Percentiles rank a stretch among this genome's conserved stretches.
Evolutionary conservation across 306 rosid species (phyloP).

Genomic region (Cucurbita pepo): DNA sequence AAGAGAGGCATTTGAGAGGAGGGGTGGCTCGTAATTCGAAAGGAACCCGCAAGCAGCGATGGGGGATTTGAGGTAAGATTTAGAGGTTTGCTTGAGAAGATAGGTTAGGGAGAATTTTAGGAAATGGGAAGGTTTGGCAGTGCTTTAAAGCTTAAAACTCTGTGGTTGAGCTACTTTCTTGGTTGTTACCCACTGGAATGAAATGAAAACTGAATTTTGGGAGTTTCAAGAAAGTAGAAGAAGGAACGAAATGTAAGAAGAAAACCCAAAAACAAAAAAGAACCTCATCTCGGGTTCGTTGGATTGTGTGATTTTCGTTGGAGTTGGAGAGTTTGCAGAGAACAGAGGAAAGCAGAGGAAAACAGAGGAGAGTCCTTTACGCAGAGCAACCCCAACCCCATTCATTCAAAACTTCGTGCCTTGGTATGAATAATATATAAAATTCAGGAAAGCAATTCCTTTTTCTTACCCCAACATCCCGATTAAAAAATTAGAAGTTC

Average conservation of each 20-base stretch:
- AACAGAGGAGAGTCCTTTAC: no score
- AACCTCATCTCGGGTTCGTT: neutral
- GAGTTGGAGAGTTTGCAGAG: neutral
- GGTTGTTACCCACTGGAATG: neutral
- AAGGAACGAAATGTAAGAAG: neutral
- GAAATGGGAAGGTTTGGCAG: constrained; percentile 4
- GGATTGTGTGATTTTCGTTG: neutral
- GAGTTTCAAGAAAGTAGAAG: neutral
- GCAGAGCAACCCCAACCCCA: neutral
- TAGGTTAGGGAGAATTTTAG: neutral
- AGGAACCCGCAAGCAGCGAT: constrained; percentile 4
- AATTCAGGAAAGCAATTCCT: neutral
- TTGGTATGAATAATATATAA: neutral
- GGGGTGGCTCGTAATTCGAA: neutral
- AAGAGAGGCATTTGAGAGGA: neutral
- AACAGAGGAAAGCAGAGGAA: neutral
- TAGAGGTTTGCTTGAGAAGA: constrained; percentile 5
- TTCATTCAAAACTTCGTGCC: neutral
- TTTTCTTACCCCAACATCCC: neutral
- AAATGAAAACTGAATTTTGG: constrained; percentile 5
- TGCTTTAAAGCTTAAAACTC: constrained; percentile 1
- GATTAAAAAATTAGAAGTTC: no score
- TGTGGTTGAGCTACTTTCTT: neutral
- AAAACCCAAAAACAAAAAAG: neutral
- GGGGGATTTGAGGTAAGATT: neutral